Conservation (phyloP, 768 basidiomycete species). For the Tulasnella sp. region DNA sequence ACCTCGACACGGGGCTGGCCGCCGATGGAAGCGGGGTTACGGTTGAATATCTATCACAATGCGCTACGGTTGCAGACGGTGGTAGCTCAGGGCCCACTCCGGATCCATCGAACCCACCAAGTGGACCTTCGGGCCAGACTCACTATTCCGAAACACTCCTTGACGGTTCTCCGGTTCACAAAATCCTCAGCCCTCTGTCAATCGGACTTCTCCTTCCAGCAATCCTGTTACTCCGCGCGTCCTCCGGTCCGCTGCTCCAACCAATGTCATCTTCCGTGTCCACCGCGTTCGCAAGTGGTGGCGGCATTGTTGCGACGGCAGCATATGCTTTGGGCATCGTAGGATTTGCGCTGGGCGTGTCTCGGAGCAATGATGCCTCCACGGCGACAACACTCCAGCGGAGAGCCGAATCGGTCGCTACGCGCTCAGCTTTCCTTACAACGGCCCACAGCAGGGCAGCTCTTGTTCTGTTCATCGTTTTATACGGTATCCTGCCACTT, state of each 20-base stretch:
- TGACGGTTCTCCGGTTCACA: constrained; percentile 47
- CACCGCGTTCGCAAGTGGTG: constrained; percentile 38
- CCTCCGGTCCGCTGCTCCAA: constrained; percentile 30
- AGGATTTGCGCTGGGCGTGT: constrained; percentile 61
- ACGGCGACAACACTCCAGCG: constrained; percentile 32
- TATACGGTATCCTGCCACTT: constrained; percentile 44
- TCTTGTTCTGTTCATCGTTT: constrained; percentile 56
- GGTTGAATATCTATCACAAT: constrained; percentile 54
- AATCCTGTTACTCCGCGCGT: constrained; percentile 43
- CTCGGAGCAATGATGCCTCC: constrained; percentile 42
- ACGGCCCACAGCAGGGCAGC: constrained; percentile 65
- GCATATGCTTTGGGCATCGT: constrained; percentile 60
- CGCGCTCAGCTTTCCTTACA: constrained; percentile 39
- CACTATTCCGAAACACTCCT: constrained; percentile 32
- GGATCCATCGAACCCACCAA: not conserved
- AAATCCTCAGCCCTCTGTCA: constrained; percentile 48
- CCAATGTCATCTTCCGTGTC: not conserved
- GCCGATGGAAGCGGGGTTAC: constrained; percentile 67
- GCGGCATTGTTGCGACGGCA: constrained; percentile 42
- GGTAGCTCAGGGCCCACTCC: not conserved
- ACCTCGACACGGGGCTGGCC: constrained; percentile 55
- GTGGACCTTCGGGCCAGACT: constrained; percentile 27
- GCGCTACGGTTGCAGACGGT: constrained; percentile 44
- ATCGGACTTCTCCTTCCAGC: constrained; percentile 45
- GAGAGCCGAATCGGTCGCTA: constrained; percentile 36